These are phyloP conservation scores for Diplogelasinospora grovesii DNA, from an alignment of 495 filamentous ascomycete genomes.

Conservation along the genomic window DNA sequence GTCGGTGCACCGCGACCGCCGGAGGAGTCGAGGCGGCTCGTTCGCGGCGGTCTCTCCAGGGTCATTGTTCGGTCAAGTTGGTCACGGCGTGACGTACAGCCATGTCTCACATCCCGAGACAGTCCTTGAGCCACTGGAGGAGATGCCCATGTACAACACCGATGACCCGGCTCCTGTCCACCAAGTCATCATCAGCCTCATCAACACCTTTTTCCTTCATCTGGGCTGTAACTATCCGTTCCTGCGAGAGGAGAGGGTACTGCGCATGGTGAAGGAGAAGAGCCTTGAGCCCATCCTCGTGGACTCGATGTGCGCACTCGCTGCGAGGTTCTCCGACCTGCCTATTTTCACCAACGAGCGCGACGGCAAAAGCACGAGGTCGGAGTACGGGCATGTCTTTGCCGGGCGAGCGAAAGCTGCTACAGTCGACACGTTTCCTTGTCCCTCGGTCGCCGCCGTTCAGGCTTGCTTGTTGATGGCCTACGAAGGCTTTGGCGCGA, in stretches of 20 bases:
- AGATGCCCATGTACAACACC: slow-evolving; percentile 72
- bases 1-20: slow-evolving; percentile 40
- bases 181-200: slow-evolving; percentile 64
- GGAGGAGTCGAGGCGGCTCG: slow-evolving; percentile 34
- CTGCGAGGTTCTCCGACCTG: slow-evolving; percentile 72
- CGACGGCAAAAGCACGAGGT: slow-evolving; percentile 48
- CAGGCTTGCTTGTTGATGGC: slow-evolving; percentile 76
- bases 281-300: slow-evolving; percentile 80
- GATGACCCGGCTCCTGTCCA: slow-evolving; percentile 59
- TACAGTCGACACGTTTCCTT: slow-evolving; percentile 69
- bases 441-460: slow-evolving; percentile 69
- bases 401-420: slow-evolving; percentile 69
- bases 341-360: slow-evolving; percentile 52
- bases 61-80: slow-evolving; percentile 16
- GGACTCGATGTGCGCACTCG: slow-evolving; percentile 72
- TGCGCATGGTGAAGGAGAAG: slow-evolving; percentile 65
- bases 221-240: slow-evolving; percentile 82
- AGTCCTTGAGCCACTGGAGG: slow-evolving; percentile 50
- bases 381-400: slow-evolving; percentile 64
- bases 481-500: slow-evolving; percentile 79
- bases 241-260: slow-evolving; percentile 60
- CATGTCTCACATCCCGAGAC: slow-evolving; percentile 32
- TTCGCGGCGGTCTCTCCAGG: slow-evolving; percentile 38
- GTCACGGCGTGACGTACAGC: slow-evolving; percentile 6
- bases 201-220: slow-evolving; percentile 70